Percentiles rank a stretch among this genome's conserved stretches.
These are phyloP conservation scores for Aspergillus fischeri DNA, from an alignment of 2,329 filamentous ascomycete genomes.

Conservation along the genomic window DNA sequence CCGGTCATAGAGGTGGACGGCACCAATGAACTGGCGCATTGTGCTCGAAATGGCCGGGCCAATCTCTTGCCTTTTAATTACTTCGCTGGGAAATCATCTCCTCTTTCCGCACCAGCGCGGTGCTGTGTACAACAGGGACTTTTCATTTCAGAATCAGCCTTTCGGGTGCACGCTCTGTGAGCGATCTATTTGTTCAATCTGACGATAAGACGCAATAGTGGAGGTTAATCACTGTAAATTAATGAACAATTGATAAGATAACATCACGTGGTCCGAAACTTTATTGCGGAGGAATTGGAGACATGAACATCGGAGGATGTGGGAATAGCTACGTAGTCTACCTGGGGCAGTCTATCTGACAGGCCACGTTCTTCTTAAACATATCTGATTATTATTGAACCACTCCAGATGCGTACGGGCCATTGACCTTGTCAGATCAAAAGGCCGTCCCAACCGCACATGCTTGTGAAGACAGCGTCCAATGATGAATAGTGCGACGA, in stretches of 20 bases:
- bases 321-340: neutral
- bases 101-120: neutral
- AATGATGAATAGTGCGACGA: constrained; percentile 26
- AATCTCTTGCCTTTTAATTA: neutral
- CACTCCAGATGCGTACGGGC: neutral
- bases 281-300: neutral
- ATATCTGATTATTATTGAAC: neutral
- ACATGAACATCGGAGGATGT: neutral
- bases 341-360: neutral
- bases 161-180: neutral
- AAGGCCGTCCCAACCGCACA: too few relatives aligned
- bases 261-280: constrained; percentile 6
- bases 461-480: neutral
- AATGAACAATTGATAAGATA: constrained; percentile 1
- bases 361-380: neutral
- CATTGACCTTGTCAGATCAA: neutral
- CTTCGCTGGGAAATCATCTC: neutral
- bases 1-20: constrained; percentile 17
- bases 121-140: neutral
- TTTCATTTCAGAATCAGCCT: neutral
- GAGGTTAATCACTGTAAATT: neutral
- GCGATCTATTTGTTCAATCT: neutral
- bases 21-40: constrained; percentile 9
- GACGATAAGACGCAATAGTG: neutral
- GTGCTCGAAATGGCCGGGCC: neutral